Evolutionary conservation across 257 asterid genomes (phyloP).

Genomic region (Solanum raphanifolium): DNA sequence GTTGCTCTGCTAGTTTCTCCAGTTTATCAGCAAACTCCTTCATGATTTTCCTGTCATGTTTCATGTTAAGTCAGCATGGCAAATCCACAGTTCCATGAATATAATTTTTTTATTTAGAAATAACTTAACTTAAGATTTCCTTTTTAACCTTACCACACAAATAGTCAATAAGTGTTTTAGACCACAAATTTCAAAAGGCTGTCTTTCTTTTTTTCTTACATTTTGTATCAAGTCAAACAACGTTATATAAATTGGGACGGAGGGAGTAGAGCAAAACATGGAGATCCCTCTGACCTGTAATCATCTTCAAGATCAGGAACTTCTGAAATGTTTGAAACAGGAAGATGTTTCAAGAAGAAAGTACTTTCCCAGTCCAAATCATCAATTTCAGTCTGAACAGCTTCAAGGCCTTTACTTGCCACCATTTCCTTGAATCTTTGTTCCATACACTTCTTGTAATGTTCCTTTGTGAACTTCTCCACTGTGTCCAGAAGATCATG

Average conservation of each 20-base stretch:
- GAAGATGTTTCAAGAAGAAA: constrained; percentile 53
- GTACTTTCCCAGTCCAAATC: constrained; percentile 73
- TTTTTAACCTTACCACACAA: neutral
- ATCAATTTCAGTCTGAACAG: constrained; percentile 34
- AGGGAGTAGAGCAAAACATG: neutral
- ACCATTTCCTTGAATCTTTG: constrained; percentile 61
- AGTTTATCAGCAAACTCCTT: constrained; percentile 48
- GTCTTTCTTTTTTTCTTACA: neutral
- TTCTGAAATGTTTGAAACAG: constrained; percentile 51
- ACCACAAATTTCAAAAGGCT: neutral
- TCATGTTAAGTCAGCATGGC: neutral
- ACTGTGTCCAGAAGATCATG: constrained; percentile 50
- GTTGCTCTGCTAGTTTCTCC: constrained; percentile 54
- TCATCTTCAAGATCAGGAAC: constrained; percentile 57
- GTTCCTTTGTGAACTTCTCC: constrained; percentile 53
- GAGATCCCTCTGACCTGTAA: constrained; percentile 32
- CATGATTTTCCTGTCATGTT: constrained; percentile 41
- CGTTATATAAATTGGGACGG: neutral
- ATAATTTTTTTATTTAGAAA: too few relatives aligned
- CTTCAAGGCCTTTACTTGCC: constrained; percentile 47
- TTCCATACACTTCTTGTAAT: constrained; percentile 51
- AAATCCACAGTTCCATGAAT: neutral
- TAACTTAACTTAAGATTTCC: neutral
- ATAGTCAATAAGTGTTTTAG: neutral
- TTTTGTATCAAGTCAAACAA: neutral